Evolutionary conservation across 2,329 filamentous ascomycete genomes (phyloP).

Genomic region (Hypoxylon sp.): DNA sequence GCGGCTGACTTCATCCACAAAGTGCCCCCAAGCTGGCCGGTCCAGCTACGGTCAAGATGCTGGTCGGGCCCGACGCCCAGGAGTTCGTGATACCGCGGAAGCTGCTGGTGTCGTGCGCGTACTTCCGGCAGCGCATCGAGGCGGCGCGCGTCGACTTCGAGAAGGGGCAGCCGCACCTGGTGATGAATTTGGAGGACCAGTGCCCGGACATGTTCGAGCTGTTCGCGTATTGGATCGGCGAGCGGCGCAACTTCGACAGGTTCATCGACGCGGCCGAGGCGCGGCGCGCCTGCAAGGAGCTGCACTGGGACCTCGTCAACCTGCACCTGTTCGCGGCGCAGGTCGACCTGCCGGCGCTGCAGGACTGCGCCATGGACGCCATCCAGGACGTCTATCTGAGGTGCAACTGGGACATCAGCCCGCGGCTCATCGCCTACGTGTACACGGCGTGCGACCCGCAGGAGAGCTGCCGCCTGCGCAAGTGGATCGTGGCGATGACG

Average conservation of each 20-base stretch:
- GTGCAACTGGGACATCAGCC: slow-evolving; percentile 68
- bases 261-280: slow-evolving; percentile 47
- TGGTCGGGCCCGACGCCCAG: slow-evolving; percentile 48
- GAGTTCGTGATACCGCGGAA: slow-evolving; percentile 50
- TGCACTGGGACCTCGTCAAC: slow-evolving; percentile 68
- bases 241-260: slow-evolving; percentile 44
- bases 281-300: slow-evolving; percentile 50
- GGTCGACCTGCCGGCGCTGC: slow-evolving; percentile 62
- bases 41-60: slow-evolving; percentile 47
- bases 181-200: slow-evolving; percentile 50
- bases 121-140: slow-evolving; percentile 47
- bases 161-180: slow-evolving; percentile 40
- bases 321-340: slow-evolving; percentile 69
- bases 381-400: slow-evolving; percentile 70
- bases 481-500: slow-evolving; percentile 71
- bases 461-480: slow-evolving; percentile 64
- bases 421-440: slow-evolving; percentile 62
- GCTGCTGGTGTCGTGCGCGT: slow-evolving; percentile 48
- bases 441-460: slow-evolving; percentile 65
- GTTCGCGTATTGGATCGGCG: slow-evolving; percentile 52
- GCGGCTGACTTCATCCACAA: slow-evolving; percentile 5
- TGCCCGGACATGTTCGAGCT: slow-evolving; percentile 52
- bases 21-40: slow-evolving; percentile 34
- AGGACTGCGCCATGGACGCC: slow-evolving; percentile 69
- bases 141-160: slow-evolving; percentile 43